phyloP scores from a whole-genome alignment of 192 early-diverging fungal genomes.

The Backusella parvicylindrica region DNA sequence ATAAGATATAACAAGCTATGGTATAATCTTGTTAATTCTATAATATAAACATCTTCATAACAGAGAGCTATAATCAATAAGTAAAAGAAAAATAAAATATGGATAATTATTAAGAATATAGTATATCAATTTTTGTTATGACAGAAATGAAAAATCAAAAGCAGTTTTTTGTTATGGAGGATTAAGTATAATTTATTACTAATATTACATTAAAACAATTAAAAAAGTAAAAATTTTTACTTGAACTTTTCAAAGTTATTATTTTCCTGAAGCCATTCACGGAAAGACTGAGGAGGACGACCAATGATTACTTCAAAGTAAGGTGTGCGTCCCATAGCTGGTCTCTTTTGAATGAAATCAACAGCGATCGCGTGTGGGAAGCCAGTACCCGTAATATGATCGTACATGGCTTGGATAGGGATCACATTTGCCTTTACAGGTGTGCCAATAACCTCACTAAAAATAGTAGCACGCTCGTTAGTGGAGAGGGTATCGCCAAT shows the following conservation, averaged over 20 bases:
- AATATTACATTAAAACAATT: neutral
- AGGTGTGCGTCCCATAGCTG: neutral
- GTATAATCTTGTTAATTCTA: no score
- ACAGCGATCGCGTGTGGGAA: neutral
- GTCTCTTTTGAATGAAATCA: neutral
- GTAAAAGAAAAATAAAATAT: no score
- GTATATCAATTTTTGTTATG: no score
- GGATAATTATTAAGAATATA: no score
- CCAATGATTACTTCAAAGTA: neutral
- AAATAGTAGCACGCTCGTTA: neutral
- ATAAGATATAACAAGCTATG: no score
- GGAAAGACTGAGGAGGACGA: neutral
- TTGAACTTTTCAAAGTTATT: neutral
- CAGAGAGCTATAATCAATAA: no score
- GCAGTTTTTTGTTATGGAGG: no score
- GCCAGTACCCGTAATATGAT: neutral
- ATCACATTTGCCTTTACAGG: neutral
- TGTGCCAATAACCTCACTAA: neutral
- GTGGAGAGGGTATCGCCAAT: neutral
- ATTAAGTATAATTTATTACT: no score
- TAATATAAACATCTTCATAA: no score
- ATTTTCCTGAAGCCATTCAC: neutral
- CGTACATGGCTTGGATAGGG: neutral
- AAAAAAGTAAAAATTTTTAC: neutral
- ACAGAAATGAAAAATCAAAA: no score